Base-by-base conservation (phyloP, 1,139 yeast species). In the Yamadazyma blattariae region DNA sequence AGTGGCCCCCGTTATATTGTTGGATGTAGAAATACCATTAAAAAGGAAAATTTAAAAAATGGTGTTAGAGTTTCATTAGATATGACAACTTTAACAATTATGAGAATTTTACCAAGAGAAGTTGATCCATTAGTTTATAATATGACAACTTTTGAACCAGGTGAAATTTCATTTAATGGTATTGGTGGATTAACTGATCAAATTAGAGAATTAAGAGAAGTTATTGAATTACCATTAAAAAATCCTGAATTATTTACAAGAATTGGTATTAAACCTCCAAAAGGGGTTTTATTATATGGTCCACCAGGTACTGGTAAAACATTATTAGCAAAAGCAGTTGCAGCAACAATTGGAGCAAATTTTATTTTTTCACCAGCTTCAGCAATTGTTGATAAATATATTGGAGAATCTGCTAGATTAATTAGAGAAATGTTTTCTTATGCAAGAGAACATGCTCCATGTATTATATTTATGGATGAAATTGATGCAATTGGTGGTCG, bases 261-360 rank as follows among this genome's bases (percentile, higher is more conserved):
- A 58, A 96, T 94, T 18, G 99, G 99, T 33, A 94, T 94, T 61
- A 88, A 89, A 56, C 96, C 97, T 14, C 98, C 99, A 38, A 94
- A 92, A 64, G 99, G 98, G 57, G 98, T 94, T 12, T 70, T 94
- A 46, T 71, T 94, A 39, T 94, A 94, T 55, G 99, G 98, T 2
- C 98, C 98, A n/a, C 98, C 98, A 19, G 98, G 98, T 52, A 92
- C 98, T 1, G 98, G 98, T 58, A 92, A 92, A 59, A 92, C 98
- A 0, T 69, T 92, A 44, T 73, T 92, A 51, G 98, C 98, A 10
- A 90, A 92, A 57, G 98, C 98, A 0, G 97, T 90, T 29, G 98
- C 99, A 5, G 97, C 98, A 31, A 92, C 97, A 5, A 88, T 94
- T 52, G 98, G 97, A 34, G 97, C 97, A 32, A 94, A 94, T 62